These are phyloP conservation scores for Cornus kousa DNA, from an alignment of 148 eudicot genomes.

Conservation along the genomic window DNA sequence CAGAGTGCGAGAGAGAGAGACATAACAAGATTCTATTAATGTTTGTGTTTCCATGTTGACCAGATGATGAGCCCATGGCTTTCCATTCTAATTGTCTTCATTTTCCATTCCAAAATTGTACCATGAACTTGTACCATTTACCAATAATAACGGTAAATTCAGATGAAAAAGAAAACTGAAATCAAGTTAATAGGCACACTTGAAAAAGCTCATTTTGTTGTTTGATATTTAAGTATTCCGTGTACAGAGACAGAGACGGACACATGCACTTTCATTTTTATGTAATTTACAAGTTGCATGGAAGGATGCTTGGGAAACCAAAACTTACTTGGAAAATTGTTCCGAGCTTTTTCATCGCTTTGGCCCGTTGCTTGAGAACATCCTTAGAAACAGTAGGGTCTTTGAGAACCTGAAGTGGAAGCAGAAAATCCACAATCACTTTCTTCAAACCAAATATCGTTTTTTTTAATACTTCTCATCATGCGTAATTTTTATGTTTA, in stretches of 20 bases:
- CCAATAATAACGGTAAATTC: not conserved
- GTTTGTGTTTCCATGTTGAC: not conserved
- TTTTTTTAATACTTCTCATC: not conserved
- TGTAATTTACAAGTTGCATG: not conserved
- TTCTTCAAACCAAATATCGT: not conserved
- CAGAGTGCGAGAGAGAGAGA: not conserved
- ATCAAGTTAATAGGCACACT: not conserved
- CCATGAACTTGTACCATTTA: too few species aligned
- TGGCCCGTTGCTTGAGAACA: slow-evolving; percentile 67
- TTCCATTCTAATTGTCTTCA: too few species aligned
- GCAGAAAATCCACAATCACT: slow-evolving; percentile 1
- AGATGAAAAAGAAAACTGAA: not conserved
- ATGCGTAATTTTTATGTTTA: not conserved
- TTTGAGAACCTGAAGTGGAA: slow-evolving; percentile 58
- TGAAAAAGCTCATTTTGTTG: not conserved
- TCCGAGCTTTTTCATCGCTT: slow-evolving; percentile 84
- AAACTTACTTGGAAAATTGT: slow-evolving; percentile 73
- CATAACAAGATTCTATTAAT: not conserved
- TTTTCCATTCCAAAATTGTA: too few species aligned
- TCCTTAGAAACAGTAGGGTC: slow-evolving; percentile 71
- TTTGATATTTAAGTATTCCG: not conserved
- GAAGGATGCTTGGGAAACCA: not conserved
- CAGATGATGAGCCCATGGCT: not conserved
- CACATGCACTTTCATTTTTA: not conserved
- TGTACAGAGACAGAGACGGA: not conserved